phyloP scores from a whole-genome alignment of 192 early-diverging fungal species.

The Lobosporangium transversale region DNA sequence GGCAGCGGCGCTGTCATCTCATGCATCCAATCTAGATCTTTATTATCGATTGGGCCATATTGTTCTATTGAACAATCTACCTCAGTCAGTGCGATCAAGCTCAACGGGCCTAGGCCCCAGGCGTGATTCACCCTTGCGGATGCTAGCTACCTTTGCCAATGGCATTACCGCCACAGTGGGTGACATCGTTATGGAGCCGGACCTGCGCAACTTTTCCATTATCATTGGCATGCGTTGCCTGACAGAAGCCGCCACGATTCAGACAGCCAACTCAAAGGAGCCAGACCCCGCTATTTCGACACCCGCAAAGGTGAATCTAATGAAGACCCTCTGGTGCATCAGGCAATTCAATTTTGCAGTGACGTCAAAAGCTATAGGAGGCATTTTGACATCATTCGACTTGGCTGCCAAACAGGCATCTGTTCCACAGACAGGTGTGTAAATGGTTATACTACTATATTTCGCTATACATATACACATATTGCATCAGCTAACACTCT shows the following conservation, averaged over 20 bases:
- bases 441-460: no score
- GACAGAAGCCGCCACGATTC: slow-evolving; percentile 40
- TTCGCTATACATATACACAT: background rate
- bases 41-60: slow-evolving; percentile 41
- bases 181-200: slow-evolving; percentile 19
- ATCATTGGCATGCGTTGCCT: slow-evolving; percentile 21
- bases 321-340: slow-evolving; percentile 50
- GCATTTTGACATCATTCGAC: slow-evolving; percentile 15
- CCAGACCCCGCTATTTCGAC: slow-evolving; percentile 44
- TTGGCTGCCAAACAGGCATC: background rate
- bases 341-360: slow-evolving; percentile 32
- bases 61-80: slow-evolving; percentile 28
- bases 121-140: slow-evolving; percentile 35
- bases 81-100: slow-evolving; percentile 23
- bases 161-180: slow-evolving; percentile 36
- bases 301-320: slow-evolving; percentile 42
- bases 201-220: slow-evolving; percentile 21
- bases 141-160: slow-evolving; percentile 39
- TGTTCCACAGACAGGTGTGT: background rate
- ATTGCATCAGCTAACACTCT: no score
- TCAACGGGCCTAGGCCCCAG: slow-evolving; percentile 41
- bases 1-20: background rate
- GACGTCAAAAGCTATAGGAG: background rate
- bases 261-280: slow-evolving; percentile 28
- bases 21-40: slow-evolving; percentile 21